Evolutionary conservation across 2,329 filamentous ascomycete genomes (phyloP).

Genomic region (Amphichorda felina): DNA sequence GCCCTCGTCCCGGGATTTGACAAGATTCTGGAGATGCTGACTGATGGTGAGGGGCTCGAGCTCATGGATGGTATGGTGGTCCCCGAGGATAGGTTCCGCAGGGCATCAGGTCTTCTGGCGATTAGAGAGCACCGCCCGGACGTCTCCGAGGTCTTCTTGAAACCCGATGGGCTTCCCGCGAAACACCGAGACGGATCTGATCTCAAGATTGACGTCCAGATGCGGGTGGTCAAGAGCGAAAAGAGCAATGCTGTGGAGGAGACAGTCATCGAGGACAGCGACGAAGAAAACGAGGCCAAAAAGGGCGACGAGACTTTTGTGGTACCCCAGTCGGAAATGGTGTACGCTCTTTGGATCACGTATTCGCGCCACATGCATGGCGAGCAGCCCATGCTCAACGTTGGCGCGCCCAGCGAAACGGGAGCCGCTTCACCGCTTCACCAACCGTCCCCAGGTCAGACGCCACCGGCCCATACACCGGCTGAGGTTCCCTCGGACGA

Average conservation of each 20-base stretch:
- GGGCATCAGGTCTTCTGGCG: conserved; percentile 73
- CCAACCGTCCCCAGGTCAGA: conserved; percentile 69
- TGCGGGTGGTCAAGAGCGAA: conserved; percentile 90
- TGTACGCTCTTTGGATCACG: conserved; percentile 94
- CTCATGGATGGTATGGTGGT: conserved; percentile 92
- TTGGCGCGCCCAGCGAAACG: conserved; percentile 21
- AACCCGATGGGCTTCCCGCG: conserved; percentile 73
- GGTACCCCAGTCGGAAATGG: conserved; percentile 55
- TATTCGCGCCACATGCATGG: conserved; percentile 90
- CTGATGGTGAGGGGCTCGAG: conserved; percentile 73
- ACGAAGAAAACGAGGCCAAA: conserved; percentile 34
- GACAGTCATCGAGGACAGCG: conserved; percentile 50
- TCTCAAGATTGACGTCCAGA: conserved; percentile 89
- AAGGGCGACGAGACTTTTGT: conserved; percentile 30
- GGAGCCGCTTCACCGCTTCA: conserved; percentile 44
- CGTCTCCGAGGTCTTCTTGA: conserved; percentile 65
- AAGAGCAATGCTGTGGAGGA: conserved; percentile 49
- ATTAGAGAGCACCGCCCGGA: conserved; percentile 75
- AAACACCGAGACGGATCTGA: conserved; percentile 84
- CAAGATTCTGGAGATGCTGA: conserved; percentile 67
- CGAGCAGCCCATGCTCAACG: conserved; percentile 45
- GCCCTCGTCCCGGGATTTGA: conserved; percentile 81
- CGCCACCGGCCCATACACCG: conserved; percentile 42
- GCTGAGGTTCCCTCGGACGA: conserved; percentile 43
- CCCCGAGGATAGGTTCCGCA: conserved; percentile 88